Evolutionary conservation across 2,329 filamentous ascomycete species (phyloP).

Genomic region (Claviceps capensis): DNA sequence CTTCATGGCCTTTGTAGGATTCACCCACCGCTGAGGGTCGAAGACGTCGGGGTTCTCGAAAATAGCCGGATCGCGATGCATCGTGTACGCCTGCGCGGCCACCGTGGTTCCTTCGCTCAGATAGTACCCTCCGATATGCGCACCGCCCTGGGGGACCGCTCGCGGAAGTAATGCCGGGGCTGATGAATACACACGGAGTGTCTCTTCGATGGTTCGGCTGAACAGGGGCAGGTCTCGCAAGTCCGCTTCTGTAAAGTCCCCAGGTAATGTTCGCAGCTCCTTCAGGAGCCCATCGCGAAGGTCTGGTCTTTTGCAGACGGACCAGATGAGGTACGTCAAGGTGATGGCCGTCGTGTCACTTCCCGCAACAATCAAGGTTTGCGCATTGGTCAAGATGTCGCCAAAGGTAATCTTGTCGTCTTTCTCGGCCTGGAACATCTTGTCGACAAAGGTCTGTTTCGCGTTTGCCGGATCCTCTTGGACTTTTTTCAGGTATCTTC

Average conservation of each 20-base stretch:
- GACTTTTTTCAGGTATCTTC: conserved; percentile 14
- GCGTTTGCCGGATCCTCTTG: conserved; percentile 9
- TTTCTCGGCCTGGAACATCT: conserved; percentile 22
- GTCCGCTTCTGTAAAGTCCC: conserved; percentile 9
- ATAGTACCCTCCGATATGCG: conserved; percentile 22
- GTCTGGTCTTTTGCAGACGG: conserved; percentile 17
- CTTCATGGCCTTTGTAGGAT: conserved; percentile 26
- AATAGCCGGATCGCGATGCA: conserved; percentile 28
- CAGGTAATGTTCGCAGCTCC: conserved; percentile 22
- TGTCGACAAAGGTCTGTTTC: conserved; percentile 22
- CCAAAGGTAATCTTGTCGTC: conserved; percentile 12
- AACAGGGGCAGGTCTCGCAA: conserved; percentile 22
- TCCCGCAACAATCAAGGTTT: conserved; percentile 33
- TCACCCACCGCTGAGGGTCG: conserved; percentile 9
- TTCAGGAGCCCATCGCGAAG: conserved; percentile 18
- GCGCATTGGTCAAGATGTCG: conserved; percentile 27
- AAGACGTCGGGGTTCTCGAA: conserved; percentile 25
- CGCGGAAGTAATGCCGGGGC: conserved; percentile 27
- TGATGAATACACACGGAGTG: conserved; percentile 28
- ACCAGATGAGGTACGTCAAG: conserved; percentile 33
- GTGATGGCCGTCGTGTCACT: conserved; percentile 37
- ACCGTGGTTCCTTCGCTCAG: conserved; percentile 27
- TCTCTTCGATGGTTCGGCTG: conserved; percentile 30
- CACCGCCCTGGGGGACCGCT: conserved; percentile 24
- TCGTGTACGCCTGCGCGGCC: conserved; percentile 29